Percentiles rank a stretch among this genome's conserved stretches.
phyloP scores from a whole-genome alignment of 2,329 filamentous ascomycete species.

The Aspergillus sp. region DNA sequence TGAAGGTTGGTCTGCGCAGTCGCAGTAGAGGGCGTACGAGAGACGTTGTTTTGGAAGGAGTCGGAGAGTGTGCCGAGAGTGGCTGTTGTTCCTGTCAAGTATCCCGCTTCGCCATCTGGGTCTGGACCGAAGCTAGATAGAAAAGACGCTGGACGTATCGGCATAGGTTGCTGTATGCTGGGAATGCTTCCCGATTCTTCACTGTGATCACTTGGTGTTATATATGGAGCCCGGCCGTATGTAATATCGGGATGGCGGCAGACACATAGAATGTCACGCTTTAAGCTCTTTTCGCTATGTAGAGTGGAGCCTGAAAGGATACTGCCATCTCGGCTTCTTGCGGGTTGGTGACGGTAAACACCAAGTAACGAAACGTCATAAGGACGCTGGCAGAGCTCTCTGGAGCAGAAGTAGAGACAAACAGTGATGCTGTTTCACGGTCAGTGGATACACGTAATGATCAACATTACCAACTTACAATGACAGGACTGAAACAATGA shows the following conservation, averaged over 20 bases:
- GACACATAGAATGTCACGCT: conserved; percentile 38
- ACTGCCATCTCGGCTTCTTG: conserved; percentile 26
- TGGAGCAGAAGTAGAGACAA: conserved; percentile 39
- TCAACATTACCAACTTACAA: conserved; percentile 29
- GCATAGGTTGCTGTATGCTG: conserved; percentile 33
- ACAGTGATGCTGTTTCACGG: conserved; percentile 28
- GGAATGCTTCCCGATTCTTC: conserved; percentile 28
- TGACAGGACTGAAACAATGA: conserved; percentile 35
- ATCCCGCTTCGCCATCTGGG: conserved; percentile 29
- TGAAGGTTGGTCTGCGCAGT: conserved; percentile 25
- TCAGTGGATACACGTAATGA: not conserved
- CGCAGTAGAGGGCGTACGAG: conserved; percentile 31
- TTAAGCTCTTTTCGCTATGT: conserved; percentile 37
- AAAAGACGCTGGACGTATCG: conserved; percentile 30
- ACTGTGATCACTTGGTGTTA: conserved; percentile 20
- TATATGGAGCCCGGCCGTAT: conserved; percentile 25
- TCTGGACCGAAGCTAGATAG: conserved; percentile 29
- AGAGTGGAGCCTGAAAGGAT: conserved; percentile 35
- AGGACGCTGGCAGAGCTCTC: conserved; percentile 37
- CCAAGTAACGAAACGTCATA: conserved; percentile 40
- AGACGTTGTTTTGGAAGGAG: conserved; percentile 26
- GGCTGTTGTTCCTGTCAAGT: conserved; percentile 28
- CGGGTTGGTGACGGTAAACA: conserved; percentile 28
- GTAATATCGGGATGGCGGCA: conserved; percentile 36
- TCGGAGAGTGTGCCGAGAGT: conserved; percentile 24